These are phyloP conservation scores for Zychaea mexicana DNA, from an alignment of 371 early-diverging fungal genomes.

Conservation along the genomic window DNA sequence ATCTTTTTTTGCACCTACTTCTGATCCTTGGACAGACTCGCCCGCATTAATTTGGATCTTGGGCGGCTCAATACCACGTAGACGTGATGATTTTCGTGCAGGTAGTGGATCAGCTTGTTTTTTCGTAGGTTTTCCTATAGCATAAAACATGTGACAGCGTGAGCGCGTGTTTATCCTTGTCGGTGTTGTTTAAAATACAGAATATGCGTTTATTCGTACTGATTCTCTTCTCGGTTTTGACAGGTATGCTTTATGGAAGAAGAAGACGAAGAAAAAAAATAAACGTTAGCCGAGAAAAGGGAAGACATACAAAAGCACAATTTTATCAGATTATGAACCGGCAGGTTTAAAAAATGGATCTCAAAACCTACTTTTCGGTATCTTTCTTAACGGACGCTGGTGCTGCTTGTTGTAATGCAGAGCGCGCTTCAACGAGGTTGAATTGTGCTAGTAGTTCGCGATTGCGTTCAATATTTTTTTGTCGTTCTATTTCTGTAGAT, in stretches of 20 bases:
- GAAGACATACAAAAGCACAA: neutral
- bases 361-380: conserved; percentile 1
- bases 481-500: conserved; percentile 56
- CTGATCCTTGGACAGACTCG: conserved; percentile 3
- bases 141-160: neutral
- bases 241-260: neutral
- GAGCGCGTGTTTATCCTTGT: neutral
- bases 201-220: no score
- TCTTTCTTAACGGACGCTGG: conserved; percentile 16
- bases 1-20: conserved; percentile 15
- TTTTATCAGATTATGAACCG: no score
- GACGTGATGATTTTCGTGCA: conserved; percentile 44
- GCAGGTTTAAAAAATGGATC: no score
- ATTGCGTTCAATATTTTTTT: conserved; percentile 65
- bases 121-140: conserved; percentile 12
- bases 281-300: neutral
- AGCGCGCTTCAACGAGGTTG: conserved; percentile 31
- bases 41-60: conserved; percentile 34
- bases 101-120: conserved; percentile 18
- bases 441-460: conserved; percentile 58
- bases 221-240: neutral
- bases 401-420: conserved; percentile 21
- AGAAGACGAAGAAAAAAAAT: neutral
- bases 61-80: conserved; percentile 48
- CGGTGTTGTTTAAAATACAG: no score